These are phyloP conservation scores for Nyssa sinensis DNA, from an alignment of 148 eudicot genomes.

Conservation along the genomic window DNA sequence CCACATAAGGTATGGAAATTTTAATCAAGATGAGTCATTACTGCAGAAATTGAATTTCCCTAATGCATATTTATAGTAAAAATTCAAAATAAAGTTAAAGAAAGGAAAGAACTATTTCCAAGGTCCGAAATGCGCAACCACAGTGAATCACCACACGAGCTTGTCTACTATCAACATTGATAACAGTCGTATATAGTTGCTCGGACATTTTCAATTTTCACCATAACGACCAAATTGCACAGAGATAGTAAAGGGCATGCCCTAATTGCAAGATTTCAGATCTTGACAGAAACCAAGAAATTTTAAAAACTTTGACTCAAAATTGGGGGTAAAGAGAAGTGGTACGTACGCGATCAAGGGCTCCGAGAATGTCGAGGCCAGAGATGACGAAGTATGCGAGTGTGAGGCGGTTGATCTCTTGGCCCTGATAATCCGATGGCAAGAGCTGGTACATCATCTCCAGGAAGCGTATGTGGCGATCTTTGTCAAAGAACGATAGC, in stretches of 20 bases:
- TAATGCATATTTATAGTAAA: too few relatives aligned
- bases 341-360: slow-evolving; percentile 52
- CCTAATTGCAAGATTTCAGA: not conserved
- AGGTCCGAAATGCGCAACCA: too few relatives aligned
- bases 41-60: not conserved
- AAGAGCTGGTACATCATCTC: slow-evolving; percentile 69
- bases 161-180: too few relatives aligned
- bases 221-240: too few relatives aligned
- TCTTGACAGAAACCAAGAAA: not conserved
- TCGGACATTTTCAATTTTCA: not conserved
- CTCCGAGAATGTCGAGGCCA: slow-evolving; percentile 67
- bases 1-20: not conserved
- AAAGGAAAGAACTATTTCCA: too few relatives aligned
- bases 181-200: not conserved
- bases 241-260: too few relatives aligned
- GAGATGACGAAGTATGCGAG: slow-evolving; percentile 82
- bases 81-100: too few relatives aligned
- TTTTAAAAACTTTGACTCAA: not conserved
- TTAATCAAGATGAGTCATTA: too few relatives aligned
- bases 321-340: not conserved
- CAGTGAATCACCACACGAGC: too few relatives aligned
- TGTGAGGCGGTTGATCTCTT: slow-evolving; percentile 87
- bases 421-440: slow-evolving; percentile 59
- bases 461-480: slow-evolving; percentile 51
- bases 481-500: slow-evolving; percentile 36